Conservation (phyloP, 2,329 filamentous ascomycete species). For the Cercospora janseana region DNA sequence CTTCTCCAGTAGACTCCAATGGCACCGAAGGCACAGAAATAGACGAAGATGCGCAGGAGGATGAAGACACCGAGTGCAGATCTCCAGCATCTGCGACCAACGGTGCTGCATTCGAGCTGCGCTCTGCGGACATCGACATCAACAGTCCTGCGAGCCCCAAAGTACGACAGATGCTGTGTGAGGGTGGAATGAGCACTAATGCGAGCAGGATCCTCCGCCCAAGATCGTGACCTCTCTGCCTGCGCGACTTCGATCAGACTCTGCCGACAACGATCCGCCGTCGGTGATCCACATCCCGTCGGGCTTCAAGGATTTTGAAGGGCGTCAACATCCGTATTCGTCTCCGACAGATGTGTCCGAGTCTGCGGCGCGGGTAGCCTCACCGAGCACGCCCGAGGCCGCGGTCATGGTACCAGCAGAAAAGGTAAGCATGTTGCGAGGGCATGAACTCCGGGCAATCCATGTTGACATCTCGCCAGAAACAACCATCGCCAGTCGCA, state of each 20-base stretch:
- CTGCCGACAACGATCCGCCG: constrained; percentile 69
- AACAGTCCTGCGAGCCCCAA: constrained; percentile 35
- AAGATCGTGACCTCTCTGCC: constrained; percentile 50
- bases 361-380: constrained; percentile 34
- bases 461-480: neutral
- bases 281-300: constrained; percentile 90
- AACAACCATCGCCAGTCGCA: constrained; percentile 48
- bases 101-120: constrained; percentile 22
- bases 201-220: constrained; percentile 37
- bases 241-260: constrained; percentile 49
- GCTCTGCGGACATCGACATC: constrained; percentile 37
- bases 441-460: neutral
- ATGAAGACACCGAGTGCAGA: constrained; percentile 41
- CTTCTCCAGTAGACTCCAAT: constrained; percentile 81
- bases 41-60: constrained; percentile 71
- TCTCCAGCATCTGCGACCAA: constrained; percentile 21
- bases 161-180: constrained; percentile 34
- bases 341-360: constrained; percentile 27
- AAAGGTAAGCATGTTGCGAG: constrained; percentile 28
- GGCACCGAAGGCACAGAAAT: constrained; percentile 82
- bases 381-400: constrained; percentile 39
- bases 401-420: constrained; percentile 32
- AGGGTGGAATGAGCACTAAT: constrained; percentile 17
- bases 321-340: constrained; percentile 18
- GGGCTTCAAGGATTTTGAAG: constrained; percentile 73